Base-by-base conservation (phyloP, 306 rosid genomes). In the Malus asiatica region DNA sequence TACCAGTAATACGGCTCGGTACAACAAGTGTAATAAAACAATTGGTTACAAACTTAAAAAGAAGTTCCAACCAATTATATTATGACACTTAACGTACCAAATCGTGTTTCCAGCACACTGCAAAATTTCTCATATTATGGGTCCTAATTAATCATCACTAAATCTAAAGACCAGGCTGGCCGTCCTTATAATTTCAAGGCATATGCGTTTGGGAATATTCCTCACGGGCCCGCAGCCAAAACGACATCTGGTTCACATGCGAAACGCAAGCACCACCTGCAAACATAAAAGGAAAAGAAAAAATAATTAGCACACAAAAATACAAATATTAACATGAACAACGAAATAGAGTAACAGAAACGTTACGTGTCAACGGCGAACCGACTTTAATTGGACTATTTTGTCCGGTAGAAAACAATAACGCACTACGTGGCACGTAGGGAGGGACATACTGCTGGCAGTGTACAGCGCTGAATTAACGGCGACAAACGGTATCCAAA, bases 251-350 rank as follows among this genome's bases (percentile, higher is more conserved):
- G 45, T 67, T 66, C 77, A 7, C 14, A 64, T 8, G 22, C n/a
- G 14, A 64, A 32, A 64, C 11, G 45, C 44, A 9, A 32, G 38
- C 6, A 27, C 76, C 68, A 82, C 87, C 90, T 88, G 88, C 73
- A 86, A 83, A 76, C 63, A 38, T 14, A 15, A 15, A 30, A 71
- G 69, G 61, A 60, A 71, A 13, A 27, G 35, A 33, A 48, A 68
- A 11, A 15, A 64, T 4, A 15, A 77, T 77, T 62, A 70, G 57
- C 51, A 40, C 59, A 66, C 63, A 4, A 2, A 4, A 4, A 7
- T 8, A 10, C 62, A 57, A 14, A 27, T 27, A 64, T 23, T 16
- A 32, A 80, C 27, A 25, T 29, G 35, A 29, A n/a, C 33, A 45
- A 20, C 18, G n/a, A 72, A 71, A 74, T 68, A 32, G 69, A 27